Base-by-base conservation (phyloP, 1,139 yeast genomes). In the Tardiomyces digboiensis region DNA sequence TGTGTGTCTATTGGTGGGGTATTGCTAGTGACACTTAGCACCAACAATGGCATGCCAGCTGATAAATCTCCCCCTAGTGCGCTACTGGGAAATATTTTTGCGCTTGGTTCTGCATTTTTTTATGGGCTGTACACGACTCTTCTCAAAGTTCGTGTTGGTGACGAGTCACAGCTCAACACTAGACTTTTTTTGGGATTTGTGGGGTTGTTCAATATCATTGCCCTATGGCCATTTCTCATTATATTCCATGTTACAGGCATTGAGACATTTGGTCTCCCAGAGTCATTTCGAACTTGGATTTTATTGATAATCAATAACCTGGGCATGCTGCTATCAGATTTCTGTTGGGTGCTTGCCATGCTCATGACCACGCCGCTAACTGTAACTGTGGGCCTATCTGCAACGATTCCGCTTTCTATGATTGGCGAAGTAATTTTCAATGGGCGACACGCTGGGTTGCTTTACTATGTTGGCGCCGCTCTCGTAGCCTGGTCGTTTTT, bases 281-380 rank as follows among this genome's bases (percentile, higher is more conserved):
- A 73, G 1, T 65, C 76, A 1, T 48, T 63, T 0, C 68, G 69
- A 40, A 78, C 84, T 2, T 67, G 81, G 60, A 50, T 66, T 1
- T 67, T 88, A 4, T 67, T 91, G 10, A 45, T 75, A 1, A 53
- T 76, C 41, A 91, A 91, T 61, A 85, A 91, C 44, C 57, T 76
- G 21, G 79, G 87, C 38, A 87, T 97, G 0, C 80, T 91, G 54
- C 66, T 88, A 16, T 83, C 95, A 39, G 98, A 91, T 60, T 87
- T 82, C 54, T 80, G 94, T 58, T 91, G 98, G 98, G 95, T 95
- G 39, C 77, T 87, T 53, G 95, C 97, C 0, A 93, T 89, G 74
- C 71, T 91, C 29, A 68, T 91, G 59, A 91, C 98, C 1, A 82
- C 93, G 42, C 98, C 98, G 0, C 70, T 91, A 50, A 89, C 95